Evolutionary conservation across 2,329 filamentous ascomycete genomes (phyloP), one percentile per base, ranked within the genome.

Genomic region (Monosporascus sp.): DNA sequence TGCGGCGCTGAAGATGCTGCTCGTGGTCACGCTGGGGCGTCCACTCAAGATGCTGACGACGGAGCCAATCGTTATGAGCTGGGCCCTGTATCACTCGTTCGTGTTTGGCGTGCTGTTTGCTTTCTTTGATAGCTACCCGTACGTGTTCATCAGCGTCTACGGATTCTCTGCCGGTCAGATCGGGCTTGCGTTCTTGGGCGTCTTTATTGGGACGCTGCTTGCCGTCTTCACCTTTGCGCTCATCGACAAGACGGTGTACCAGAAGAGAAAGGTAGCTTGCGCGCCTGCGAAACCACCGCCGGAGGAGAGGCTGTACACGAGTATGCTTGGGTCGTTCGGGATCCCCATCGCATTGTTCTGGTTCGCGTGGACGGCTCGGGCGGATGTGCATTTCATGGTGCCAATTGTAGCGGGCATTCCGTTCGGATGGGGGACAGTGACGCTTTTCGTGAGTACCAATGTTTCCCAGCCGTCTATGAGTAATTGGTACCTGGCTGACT

Each of bases 51-150:
- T 87, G 73, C 71, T 87, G 4, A 63, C 82, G 45, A 74, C 76
- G 2, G 84, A 87, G 58, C 83, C 84, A 2, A 84, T 87, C 37
- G 78, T 85, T 2, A 76, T 78, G n/a, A 81, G 84, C 54, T 66
- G 74, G 44, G 75, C 74, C 47, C 61, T 80, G 0, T 80, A 80
- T 57, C 71, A 74, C 0, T 66, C 76, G 0, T 75, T 74, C 58
- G 73, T 76, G 52, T 80, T 80, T 49, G 77, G 74, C 6, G 76
- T 77, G 0, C 67, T 80, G 1, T 80, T 78, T 55, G 74, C 70
- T 48, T 79, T 80, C 68, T 80, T 81, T 56, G 75, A 74, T 0
- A 74, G 71, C 0, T 73, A 78, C 0, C 76, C 78, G 0, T 78
- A 73, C 55, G 75, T 75, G 0, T 79, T 79, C 53, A 62, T 65